Evolutionary conservation across 1,284 basidiomycete genomes (phyloP).

Genomic region (Tilletia setariae): DNA sequence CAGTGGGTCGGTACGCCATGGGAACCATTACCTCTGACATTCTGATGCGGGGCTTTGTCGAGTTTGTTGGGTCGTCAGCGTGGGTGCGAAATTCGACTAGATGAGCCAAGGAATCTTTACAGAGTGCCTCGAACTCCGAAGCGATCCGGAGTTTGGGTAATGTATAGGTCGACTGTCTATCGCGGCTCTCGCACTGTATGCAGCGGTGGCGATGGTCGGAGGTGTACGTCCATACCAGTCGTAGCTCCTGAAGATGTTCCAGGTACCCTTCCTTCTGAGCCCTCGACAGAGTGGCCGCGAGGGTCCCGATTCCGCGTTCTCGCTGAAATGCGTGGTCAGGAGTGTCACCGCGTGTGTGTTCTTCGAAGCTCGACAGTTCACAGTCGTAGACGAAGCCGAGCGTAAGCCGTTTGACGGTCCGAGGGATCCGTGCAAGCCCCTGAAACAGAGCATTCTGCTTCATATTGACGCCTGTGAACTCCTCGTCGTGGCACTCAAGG

Average conservation of each 20-base stretch:
- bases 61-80: no score
- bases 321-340: neutral
- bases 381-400: neutral
- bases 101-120: no score
- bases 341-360: neutral
- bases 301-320: neutral
- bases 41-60: no score
- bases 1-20: no score
- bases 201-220: neutral
- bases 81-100: no score
- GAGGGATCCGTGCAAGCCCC: neutral
- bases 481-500: neutral
- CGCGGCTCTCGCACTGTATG: neutral
- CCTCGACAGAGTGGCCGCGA: neutral
- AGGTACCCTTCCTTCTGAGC: neutral
- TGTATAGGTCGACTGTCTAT: no score
- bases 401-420: neutral
- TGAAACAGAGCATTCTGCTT: neutral
- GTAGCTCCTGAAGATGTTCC: neutral
- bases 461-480: neutral
- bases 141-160: no score
- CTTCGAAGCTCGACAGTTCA: neutral
- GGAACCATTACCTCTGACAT: no score
- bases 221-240: neutral
- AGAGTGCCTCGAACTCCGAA: no score